These are phyloP conservation scores for Kwoniella dejecticola DNA, from an alignment of 768 basidiomycete species.

Conservation along the genomic window DNA sequence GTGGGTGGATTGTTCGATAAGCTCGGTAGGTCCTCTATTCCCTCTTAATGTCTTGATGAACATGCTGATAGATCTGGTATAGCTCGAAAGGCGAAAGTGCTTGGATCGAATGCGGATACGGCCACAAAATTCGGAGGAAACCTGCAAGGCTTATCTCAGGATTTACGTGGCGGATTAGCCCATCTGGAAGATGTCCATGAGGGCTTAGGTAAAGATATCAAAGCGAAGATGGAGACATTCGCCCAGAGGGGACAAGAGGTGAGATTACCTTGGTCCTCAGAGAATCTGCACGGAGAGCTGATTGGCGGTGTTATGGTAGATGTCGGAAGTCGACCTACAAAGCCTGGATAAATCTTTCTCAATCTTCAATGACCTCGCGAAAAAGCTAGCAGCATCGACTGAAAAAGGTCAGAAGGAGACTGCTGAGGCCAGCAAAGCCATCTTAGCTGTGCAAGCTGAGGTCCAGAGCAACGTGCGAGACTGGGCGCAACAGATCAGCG, in stretches of 20 bases:
- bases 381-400: slow-evolving; percentile 31
- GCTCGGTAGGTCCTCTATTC: slow-evolving; percentile 66
- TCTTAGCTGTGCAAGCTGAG: slow-evolving; percentile 30
- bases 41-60: neutral
- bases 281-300: no score
- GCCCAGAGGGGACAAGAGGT: slow-evolving; percentile 64
- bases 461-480: slow-evolving; percentile 35
- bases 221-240: slow-evolving; percentile 64
- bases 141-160: slow-evolving; percentile 62
- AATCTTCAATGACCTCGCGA: slow-evolving; percentile 34
- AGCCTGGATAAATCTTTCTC: slow-evolving; percentile 35
- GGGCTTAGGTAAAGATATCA: slow-evolving; percentile 63
- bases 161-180: slow-evolving; percentile 64
- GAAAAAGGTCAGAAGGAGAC: slow-evolving; percentile 34
- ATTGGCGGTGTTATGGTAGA: no score
- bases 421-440: slow-evolving; percentile 18
- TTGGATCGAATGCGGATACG: slow-evolving; percentile 67
- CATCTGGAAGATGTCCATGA: slow-evolving; percentile 65
- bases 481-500: slow-evolving; percentile 42
- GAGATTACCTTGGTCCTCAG: neutral
- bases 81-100: slow-evolving; percentile 74
- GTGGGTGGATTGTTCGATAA: slow-evolving; percentile 74
- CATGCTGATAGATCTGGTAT: neutral
- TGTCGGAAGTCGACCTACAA: slow-evolving; percentile 29
- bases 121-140: slow-evolving; percentile 67